These are phyloP conservation scores for Fomitopsis serialis DNA, from an alignment of 768 basidiomycete species.

Conservation along the genomic window DNA sequence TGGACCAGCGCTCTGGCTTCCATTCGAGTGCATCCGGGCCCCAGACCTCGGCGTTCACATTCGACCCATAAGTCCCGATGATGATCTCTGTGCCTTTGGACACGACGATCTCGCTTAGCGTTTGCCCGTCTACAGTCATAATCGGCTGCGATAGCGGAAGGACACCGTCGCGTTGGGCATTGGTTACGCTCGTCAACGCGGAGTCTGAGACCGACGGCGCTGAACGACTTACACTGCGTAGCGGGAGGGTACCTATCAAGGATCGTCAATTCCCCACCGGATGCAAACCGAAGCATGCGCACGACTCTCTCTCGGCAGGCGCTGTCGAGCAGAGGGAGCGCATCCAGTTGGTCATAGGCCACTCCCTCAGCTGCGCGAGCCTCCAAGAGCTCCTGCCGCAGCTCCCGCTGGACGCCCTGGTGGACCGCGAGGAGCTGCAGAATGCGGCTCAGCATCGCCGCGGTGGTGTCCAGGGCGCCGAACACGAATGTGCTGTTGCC, in stretches of 20 bases:
- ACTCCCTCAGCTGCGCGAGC: constrained; percentile 20
- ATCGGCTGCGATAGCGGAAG: constrained; percentile 10
- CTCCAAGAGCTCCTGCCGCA: constrained; percentile 27
- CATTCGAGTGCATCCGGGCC: constrained; percentile 37
- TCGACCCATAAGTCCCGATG: constrained; percentile 32
- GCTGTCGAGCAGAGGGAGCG: constrained; percentile 24
- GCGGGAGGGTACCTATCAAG: too few species aligned
- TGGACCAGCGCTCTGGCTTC: constrained; percentile 36
- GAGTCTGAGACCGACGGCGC: background rate
- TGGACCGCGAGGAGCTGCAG: constrained; percentile 27
- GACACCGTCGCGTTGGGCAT: constrained; percentile 37
- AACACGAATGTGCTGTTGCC: constrained; percentile 28
- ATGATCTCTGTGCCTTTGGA: constrained; percentile 33
- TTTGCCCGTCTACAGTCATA: background rate
- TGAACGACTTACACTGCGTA: background rate
- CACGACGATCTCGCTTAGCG: constrained; percentile 20
- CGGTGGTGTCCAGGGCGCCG: constrained; percentile 25
- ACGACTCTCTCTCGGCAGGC: constrained; percentile 19
- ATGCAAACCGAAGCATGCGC: constrained; percentile 6
- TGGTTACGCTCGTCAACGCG: background rate
- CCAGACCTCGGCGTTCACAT: constrained; percentile 35
- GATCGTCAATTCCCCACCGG: too few species aligned
- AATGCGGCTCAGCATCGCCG: constrained; percentile 27
- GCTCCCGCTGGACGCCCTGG: constrained; percentile 25
- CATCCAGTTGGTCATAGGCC: constrained; percentile 17